Conservation (phyloP, 306 rosid species). For the Castanopsis chinensis region DNA sequence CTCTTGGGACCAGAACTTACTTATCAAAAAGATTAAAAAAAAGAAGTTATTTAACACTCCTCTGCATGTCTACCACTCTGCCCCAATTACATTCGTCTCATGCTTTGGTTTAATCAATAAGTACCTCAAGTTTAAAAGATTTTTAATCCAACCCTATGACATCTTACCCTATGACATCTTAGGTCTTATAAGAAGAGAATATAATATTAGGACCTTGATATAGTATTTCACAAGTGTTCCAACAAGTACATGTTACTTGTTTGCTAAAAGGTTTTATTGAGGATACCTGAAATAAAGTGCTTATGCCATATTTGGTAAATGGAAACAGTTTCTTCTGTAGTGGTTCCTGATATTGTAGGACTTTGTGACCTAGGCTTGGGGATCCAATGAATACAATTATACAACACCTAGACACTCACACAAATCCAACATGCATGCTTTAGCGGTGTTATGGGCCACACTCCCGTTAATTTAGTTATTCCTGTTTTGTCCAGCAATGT, state of each 20-base stretch:
- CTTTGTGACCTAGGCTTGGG: background rate
- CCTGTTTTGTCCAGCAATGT: background rate
- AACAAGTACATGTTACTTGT: background rate
- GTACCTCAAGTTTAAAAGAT: background rate
- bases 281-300: background rate
- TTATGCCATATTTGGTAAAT: background rate
- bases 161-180: background rate
- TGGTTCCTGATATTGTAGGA: background rate
- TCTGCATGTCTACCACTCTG: background rate
- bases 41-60: no score
- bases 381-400: background rate
- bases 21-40: no score
- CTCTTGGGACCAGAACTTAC: no score
- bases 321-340: background rate
- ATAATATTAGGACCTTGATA: background rate
- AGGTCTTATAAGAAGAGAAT: background rate
- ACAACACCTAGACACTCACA: background rate
- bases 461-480: background rate
- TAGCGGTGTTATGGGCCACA: background rate
- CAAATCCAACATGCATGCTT: background rate
- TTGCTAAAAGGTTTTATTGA: background rate
- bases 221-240: background rate
- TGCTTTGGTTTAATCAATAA: background rate
- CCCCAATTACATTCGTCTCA: background rate
- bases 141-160: background rate